Evolutionary conservation across 73 alveolate species (phyloP).

Genomic region (Paramecium bursaria): DNA sequence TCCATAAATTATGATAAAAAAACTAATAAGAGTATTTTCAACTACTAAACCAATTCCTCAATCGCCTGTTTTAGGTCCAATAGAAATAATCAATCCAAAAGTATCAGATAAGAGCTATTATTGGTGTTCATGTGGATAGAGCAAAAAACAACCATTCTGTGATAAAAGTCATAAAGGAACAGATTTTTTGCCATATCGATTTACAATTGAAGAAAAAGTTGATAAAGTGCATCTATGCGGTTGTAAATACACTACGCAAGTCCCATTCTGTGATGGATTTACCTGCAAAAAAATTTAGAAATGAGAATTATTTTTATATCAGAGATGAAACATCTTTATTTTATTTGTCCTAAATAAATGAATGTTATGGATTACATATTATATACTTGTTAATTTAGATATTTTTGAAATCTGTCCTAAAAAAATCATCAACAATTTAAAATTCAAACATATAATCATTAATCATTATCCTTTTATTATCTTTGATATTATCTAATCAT

Average conservation of each 20-base stretch:
- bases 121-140: slow-evolving; percentile 82
- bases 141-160: slow-evolving; percentile 80
- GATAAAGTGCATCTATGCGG: slow-evolving; percentile 80
- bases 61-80: slow-evolving; percentile 75
- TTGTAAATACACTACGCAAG: slow-evolving; percentile 76
- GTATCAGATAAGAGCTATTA: slow-evolving; percentile 75
- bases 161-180: slow-evolving; percentile 80
- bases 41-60: slow-evolving; percentile 80
- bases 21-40: too few relatives aligned
- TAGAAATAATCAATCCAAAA: slow-evolving; percentile 71
- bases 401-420: too few relatives aligned
- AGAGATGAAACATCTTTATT: too few relatives aligned
- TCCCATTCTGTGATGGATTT: slow-evolving; percentile 83
- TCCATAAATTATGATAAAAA: too few relatives aligned
- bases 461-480: too few relatives aligned
- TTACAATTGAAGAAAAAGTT: slow-evolving; percentile 77
- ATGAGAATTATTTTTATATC: background rate
- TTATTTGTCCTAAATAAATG: too few relatives aligned
- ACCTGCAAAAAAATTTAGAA: slow-evolving; percentile 71
- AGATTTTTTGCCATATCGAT: slow-evolving; percentile 76
- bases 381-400: too few relatives aligned
- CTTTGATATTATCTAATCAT: too few relatives aligned
- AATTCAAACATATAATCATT: too few relatives aligned
- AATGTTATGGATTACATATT: too few relatives aligned
- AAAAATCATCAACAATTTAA: too few relatives aligned